phyloP scores from a whole-genome alignment of 2,329 filamentous ascomycete species.

The Sordariomycetes sp. region DNA sequence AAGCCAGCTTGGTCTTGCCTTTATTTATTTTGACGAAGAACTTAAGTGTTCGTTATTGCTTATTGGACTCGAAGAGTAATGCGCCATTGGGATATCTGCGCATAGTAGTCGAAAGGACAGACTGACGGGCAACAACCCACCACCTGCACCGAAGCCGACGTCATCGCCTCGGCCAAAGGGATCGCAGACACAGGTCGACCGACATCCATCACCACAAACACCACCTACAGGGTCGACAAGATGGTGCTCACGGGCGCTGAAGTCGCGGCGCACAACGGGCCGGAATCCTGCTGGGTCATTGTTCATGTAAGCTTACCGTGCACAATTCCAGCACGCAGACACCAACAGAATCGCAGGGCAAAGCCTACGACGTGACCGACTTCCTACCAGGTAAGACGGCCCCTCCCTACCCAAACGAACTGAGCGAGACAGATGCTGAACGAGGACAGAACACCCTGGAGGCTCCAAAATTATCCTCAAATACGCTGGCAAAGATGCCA shows the following conservation, averaged over 20 bases:
- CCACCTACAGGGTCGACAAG: too few relatives aligned
- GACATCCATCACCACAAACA: too few relatives aligned
- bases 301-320: conserved; percentile 49
- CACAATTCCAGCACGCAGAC: background rate
- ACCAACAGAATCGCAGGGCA: conserved; percentile 37
- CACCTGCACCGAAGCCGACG: too few relatives aligned
- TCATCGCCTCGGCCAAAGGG: too few relatives aligned
- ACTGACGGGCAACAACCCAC: too few relatives aligned
- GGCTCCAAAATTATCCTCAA: conserved; percentile 91
- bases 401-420: background rate
- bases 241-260: conserved; percentile 42
- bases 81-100: too few relatives aligned
- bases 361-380: conserved; percentile 83
- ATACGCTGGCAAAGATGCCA: conserved; percentile 92
- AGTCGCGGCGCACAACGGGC: conserved; percentile 63
- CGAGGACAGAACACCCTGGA: conserved; percentile 65
- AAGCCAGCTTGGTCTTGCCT: too few relatives aligned
- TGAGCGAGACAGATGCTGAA: background rate
- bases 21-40: too few relatives aligned
- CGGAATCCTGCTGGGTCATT: conserved; percentile 86
- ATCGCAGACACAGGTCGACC: too few relatives aligned
- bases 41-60: too few relatives aligned
- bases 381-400: conserved; percentile 60
- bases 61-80: too few relatives aligned
- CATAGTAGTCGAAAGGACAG: too few relatives aligned